Evolutionary conservation across 2,329 filamentous ascomycete genomes (phyloP).

Genomic region (Shiraia bambusicola): DNA sequence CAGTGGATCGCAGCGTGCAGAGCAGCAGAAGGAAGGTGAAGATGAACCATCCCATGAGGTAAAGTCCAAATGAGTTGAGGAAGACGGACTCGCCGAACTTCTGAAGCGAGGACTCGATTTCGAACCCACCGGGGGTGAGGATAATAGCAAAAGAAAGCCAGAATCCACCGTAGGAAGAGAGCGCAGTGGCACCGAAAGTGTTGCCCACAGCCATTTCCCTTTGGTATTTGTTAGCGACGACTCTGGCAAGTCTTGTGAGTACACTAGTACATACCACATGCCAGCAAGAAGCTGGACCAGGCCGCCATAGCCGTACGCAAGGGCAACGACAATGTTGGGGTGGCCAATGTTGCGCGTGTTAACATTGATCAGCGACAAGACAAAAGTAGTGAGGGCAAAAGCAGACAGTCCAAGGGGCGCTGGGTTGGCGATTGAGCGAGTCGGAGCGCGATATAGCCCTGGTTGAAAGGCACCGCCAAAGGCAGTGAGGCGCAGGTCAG

Average conservation of each 20-base stretch:
- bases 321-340: conserved; percentile 52
- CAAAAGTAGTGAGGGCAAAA: conserved; percentile 67
- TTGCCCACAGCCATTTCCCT: conserved; percentile 61
- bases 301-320: conserved; percentile 54
- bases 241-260: too few species aligned
- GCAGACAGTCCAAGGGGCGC: conserved; percentile 62
- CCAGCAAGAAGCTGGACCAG: conserved; percentile 54
- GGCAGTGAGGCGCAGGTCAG: conserved; percentile 48
- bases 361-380: conserved; percentile 56
- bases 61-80: conserved; percentile 58
- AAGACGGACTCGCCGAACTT: conserved; percentile 42
- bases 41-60: conserved; percentile 62
- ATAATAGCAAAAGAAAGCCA: conserved; percentile 64
- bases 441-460: conserved; percentile 49
- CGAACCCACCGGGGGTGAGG: conserved; percentile 55
- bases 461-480: conserved; percentile 57
- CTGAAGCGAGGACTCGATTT: conserved; percentile 50
- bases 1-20: conserved; percentile 59
- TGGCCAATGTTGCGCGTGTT: conserved; percentile 45
- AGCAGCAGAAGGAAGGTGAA: conserved; percentile 59
- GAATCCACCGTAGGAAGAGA: conserved; percentile 63
- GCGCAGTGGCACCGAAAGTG: conserved; percentile 63
- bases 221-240: conserved; percentile 8
- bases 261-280: conserved; percentile 54
- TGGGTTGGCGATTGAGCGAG: conserved; percentile 59